Base-by-base conservation (phyloP, 2,329 filamentous ascomycete genomes). In the Coleophoma eucalyptorum region DNA sequence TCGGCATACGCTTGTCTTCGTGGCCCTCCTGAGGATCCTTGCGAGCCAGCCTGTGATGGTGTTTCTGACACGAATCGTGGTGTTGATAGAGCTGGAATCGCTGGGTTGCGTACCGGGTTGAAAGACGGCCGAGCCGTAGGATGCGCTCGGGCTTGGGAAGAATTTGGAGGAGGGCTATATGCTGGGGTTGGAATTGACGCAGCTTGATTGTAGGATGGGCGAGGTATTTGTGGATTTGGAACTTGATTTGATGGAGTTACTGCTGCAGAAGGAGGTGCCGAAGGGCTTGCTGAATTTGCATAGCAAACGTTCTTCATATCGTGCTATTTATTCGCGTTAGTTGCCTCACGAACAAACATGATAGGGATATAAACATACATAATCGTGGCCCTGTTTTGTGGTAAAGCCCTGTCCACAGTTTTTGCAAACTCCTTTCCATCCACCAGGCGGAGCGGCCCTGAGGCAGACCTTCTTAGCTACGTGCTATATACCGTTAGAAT, bases 341-440 rank as follows among this genome's bases (percentile, higher is more conserved):
- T 19, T 13, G n/a, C 16, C 18, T 19, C 8, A 18, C 15, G 15
- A 38, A 38, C 13, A 18, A 11, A 38, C 6, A 11, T n/a, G 6
- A 12, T 38, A 8, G 18, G 20, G 19, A 6, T 19, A 21, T 26
- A 16, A 40, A 16, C 18, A 38, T 21, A 38, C 16, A 43, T 64
- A 64, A 18, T 58, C 54, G 13, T 52, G 34, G 7, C 58, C 58
- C 19, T 58, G 55, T 31, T 57, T 59, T 15, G 52, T 55, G 21
- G 56, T 59, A 43, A 61, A 61, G n/a, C 52, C 51, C 37, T 57
- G 52, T 11, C 41, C 33, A 40, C 58, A 61, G 32, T 54, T 55
- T 3, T 16, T 12, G 21, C 58, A 61, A 12, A 32, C 33, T 41
- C 43, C 58, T 32, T 58, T 61, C 41, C 48, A 57, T 7, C 52